Evolutionary conservation across 768 basidiomycete species (phyloP).

Genomic region (Favolaschia claudopus): DNA sequence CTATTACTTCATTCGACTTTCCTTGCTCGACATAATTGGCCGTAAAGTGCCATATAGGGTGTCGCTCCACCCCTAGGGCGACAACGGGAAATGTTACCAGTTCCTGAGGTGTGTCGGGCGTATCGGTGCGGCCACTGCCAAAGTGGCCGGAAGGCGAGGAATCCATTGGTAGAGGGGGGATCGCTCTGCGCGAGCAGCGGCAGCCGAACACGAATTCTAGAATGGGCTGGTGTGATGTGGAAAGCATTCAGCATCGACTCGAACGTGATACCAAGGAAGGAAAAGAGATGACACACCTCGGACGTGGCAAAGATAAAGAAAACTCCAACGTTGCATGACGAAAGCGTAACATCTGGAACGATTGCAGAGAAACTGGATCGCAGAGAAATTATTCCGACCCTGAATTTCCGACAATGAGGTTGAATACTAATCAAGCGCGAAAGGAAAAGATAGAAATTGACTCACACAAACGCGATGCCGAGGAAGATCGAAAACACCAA

Average conservation of each 20-base stretch:
- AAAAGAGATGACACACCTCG: neutral
- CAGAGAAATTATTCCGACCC: conserved; percentile 20
- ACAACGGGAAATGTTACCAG: too few species aligned
- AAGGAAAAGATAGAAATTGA: neutral
- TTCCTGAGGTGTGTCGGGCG: too few species aligned
- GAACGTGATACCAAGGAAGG: neutral
- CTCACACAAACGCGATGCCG: conserved; percentile 19
- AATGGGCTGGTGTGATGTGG: conserved; percentile 2
- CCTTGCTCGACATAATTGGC: too few species aligned
- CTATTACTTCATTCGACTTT: too few species aligned
- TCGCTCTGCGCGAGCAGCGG: neutral
- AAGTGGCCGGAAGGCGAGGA: too few species aligned
- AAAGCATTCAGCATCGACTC: neutral
- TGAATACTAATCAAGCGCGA: neutral
- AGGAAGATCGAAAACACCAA: conserved; percentile 19
- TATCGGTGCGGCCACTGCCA: too few species aligned
- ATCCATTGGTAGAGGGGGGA: too few species aligned
- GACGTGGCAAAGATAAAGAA: conserved; percentile 24
- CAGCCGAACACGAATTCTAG: conserved; percentile 15
- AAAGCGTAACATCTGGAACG: conserved; percentile 15
- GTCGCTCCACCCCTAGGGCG: too few species aligned
- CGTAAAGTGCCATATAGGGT: too few species aligned
- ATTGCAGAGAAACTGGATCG: conserved; percentile 9
- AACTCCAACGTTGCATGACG: conserved; percentile 16
- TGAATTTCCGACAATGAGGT: neutral